Evolutionary conservation across 768 basidiomycete genomes (phyloP).

Genomic region (Rhizopogon sp.): DNA sequence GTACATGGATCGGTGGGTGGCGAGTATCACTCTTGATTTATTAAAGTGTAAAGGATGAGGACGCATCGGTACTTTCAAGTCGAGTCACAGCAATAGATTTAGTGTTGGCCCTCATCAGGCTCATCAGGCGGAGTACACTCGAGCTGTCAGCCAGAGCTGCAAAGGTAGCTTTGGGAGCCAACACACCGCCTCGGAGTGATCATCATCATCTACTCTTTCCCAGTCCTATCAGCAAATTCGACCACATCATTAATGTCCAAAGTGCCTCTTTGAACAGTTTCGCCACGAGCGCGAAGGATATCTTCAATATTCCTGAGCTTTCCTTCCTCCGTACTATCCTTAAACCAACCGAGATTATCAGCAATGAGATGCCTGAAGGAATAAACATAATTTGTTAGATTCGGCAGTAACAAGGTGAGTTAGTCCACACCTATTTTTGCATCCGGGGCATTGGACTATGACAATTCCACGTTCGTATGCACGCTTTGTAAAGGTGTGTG

Average conservation of each 20-base stretch:
- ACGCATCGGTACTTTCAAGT: neutral
- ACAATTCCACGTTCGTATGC: conserved; percentile 89
- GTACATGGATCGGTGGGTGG: neutral
- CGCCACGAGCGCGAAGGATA: conserved; percentile 71
- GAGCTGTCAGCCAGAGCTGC: neutral
- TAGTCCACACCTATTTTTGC: conserved; percentile 70
- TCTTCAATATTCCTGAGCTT: conserved; percentile 80
- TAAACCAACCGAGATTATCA: conserved; percentile 91
- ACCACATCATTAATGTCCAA: conserved; percentile 46
- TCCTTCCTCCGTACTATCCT: conserved; percentile 71
- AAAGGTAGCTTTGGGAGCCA: neutral
- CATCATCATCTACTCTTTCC: neutral
- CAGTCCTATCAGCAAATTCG: conserved; percentile 38
- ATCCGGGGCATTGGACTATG: conserved; percentile 85
- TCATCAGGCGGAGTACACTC: neutral
- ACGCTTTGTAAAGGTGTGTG: conserved; percentile 81
- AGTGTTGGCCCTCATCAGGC: neutral
- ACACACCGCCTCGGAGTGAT: neutral
- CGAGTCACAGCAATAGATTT: too few species aligned
- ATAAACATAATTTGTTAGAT: neutral
- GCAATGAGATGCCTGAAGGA: conserved; percentile 74
- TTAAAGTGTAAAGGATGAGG: neutral
- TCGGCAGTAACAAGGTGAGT: neutral
- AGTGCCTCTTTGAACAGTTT: conserved; percentile 56
- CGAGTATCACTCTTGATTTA: neutral